These are phyloP conservation scores for Orbilia blumenaviensis DNA, from an alignment of 2,329 filamentous ascomycete species.

Conservation along the genomic window DNA sequence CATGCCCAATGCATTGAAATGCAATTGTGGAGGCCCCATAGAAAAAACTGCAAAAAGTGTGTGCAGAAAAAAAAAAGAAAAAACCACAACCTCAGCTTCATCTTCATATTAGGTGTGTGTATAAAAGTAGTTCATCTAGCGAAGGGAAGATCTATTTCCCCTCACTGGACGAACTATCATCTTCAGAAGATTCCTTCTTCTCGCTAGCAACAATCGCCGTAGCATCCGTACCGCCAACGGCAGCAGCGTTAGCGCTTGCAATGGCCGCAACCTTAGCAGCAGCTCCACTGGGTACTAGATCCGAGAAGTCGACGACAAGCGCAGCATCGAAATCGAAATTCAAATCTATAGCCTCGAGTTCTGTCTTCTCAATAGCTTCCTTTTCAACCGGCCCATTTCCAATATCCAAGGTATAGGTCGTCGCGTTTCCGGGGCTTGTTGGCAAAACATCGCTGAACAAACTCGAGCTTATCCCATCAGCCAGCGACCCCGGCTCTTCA, in stretches of 20 bases:
- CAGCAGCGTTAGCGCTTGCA: background rate
- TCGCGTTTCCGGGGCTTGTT: conserved; percentile 38
- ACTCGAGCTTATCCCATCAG: conserved; percentile 48
- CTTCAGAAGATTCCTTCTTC: conserved; percentile 47
- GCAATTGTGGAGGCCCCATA: background rate
- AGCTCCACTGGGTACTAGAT: conserved; percentile 36
- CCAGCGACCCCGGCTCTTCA: conserved; percentile 56
- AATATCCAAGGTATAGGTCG: conserved; percentile 33
- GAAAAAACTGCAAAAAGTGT: background rate
- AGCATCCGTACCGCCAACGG: background rate
- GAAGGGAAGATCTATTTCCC: background rate
- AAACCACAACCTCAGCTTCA: background rate
- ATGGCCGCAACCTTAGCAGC: conserved; percentile 36
- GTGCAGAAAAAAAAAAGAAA: background rate
- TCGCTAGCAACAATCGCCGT: conserved; percentile 20
- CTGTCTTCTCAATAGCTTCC: background rate
- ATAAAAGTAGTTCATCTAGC: background rate
- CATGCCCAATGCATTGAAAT: background rate
- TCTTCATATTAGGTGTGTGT: background rate
- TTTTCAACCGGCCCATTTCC: background rate
- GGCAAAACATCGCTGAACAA: conserved; percentile 48
- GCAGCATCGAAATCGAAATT: conserved; percentile 50
- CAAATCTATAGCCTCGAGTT: conserved; percentile 31
- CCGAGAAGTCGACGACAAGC: conserved; percentile 52
- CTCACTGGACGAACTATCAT: conserved; percentile 48